phyloP scores from a whole-genome alignment of 768 basidiomycete genomes.

The Grammothele lineata region DNA sequence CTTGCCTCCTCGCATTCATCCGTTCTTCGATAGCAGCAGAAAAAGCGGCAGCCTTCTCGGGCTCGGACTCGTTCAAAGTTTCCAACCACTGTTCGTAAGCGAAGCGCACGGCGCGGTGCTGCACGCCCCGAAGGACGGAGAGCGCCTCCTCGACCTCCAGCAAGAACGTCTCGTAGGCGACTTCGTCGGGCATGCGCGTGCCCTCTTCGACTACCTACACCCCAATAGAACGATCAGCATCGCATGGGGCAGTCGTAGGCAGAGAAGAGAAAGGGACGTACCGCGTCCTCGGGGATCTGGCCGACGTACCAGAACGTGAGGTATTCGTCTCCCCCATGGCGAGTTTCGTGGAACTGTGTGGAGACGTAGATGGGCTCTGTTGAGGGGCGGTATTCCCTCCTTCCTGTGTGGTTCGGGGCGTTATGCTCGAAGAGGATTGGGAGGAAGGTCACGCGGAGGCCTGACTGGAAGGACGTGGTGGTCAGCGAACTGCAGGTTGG shows the following conservation, averaged over 20 bases:
- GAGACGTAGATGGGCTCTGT: conserved; percentile 46
- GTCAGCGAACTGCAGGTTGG: background rate
- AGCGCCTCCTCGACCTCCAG: conserved; percentile 43
- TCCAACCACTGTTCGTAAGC: too few relatives aligned
- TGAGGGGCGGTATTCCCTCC: conserved; percentile 9
- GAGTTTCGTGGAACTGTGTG: conserved; percentile 14
- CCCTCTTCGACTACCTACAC: conserved; percentile 40
- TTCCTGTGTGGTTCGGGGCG: conserved; percentile 31
- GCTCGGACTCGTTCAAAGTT: too few relatives aligned
- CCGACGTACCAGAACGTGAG: conserved; percentile 54
- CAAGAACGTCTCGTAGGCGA: conserved; percentile 41
- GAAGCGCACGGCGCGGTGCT: too few relatives aligned
- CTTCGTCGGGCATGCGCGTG: conserved; percentile 58
- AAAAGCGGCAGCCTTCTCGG: too few relatives aligned
- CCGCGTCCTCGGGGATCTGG: conserved; percentile 47
- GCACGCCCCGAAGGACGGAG: too few relatives aligned
- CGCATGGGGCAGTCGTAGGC: background rate
- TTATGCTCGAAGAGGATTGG: conserved; percentile 39
- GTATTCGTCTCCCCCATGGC: conserved; percentile 41
- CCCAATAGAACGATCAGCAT: background rate
- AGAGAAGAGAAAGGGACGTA: conserved; percentile 26
- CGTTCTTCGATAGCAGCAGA: too few relatives aligned
- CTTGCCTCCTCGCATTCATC: too few relatives aligned
- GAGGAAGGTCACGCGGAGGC: conserved; percentile 43
- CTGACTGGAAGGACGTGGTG: conserved; percentile 33